These are phyloP conservation scores for Coccomyxa sp. DNA, from an alignment of 139 green algal genomes.

Conservation along the genomic window DNA sequence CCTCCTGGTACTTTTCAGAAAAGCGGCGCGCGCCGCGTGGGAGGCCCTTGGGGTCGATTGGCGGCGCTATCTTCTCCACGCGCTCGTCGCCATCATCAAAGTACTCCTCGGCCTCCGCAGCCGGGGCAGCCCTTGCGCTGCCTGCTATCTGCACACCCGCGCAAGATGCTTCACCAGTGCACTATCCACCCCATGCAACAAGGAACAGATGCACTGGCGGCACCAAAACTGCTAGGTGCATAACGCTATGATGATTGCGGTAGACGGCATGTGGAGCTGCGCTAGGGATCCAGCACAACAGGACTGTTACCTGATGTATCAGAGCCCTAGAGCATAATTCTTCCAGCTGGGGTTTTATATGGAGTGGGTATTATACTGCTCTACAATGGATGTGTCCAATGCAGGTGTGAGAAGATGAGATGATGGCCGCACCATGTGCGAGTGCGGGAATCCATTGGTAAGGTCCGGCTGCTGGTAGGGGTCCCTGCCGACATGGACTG, in stretches of 20 bases:
- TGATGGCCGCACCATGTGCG: neutral
- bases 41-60: neutral
- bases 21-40: constrained; percentile 1
- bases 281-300: too few species aligned
- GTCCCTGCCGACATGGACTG: too few species aligned
- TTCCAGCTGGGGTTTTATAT: too few species aligned
- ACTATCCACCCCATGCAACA: too few species aligned
- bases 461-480: too few species aligned
- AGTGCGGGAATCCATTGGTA: neutral
- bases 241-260: too few species aligned
- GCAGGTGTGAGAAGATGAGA: neutral
- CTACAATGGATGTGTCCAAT: neutral
- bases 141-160: neutral
- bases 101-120: neutral
- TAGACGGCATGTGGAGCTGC: too few species aligned
- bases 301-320: too few species aligned
- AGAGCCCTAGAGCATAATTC: too few species aligned
- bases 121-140: neutral
- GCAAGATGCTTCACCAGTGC: neutral
- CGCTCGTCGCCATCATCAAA: neutral
- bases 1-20: neutral
- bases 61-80: neutral
- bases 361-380: too few species aligned
- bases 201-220: too few species aligned
- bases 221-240: too few species aligned